Evolutionary conservation across 371 early-diverging fungal genomes (phyloP).

Genomic region (Mortierella polycephala): DNA sequence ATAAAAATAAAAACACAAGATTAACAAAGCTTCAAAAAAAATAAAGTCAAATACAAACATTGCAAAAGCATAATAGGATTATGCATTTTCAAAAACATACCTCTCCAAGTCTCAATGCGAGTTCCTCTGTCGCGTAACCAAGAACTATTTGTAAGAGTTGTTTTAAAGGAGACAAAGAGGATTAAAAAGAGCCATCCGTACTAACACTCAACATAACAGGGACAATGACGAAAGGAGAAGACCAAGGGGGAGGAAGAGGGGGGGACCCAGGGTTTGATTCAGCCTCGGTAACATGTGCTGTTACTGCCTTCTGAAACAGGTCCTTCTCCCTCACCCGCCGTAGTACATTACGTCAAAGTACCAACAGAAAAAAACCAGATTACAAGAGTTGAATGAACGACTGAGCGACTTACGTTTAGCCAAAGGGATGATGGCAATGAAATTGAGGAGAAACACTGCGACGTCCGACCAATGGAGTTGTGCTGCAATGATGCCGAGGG

Average conservation of each 20-base stretch:
- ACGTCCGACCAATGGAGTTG: constrained; percentile 73
- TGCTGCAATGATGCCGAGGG: constrained; percentile 76
- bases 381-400: no score
- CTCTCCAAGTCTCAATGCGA: constrained; percentile 60
- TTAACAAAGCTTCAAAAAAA: background rate
- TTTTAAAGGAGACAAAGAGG: background rate
- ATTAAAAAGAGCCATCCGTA: background rate
- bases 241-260: no score
- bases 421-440: constrained; percentile 89
- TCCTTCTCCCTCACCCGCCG: no score
- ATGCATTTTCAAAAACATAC: constrained; percentile 13
- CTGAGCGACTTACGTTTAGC: constrained; percentile 65
- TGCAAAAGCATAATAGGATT: background rate
- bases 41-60: no score
- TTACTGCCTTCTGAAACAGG: no score
- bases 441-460: constrained; percentile 84
- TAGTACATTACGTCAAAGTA: no score
- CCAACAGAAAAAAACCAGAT: no score
- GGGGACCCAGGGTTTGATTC: no score
- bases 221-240: no score
- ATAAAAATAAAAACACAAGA: background rate
- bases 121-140: constrained; percentile 68
- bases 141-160: constrained; percentile 50
- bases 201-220: no score
- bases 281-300: no score